Conservation (phyloP, 2,329 filamentous ascomycete species). For the Zasmidium citrigriseum region DNA sequence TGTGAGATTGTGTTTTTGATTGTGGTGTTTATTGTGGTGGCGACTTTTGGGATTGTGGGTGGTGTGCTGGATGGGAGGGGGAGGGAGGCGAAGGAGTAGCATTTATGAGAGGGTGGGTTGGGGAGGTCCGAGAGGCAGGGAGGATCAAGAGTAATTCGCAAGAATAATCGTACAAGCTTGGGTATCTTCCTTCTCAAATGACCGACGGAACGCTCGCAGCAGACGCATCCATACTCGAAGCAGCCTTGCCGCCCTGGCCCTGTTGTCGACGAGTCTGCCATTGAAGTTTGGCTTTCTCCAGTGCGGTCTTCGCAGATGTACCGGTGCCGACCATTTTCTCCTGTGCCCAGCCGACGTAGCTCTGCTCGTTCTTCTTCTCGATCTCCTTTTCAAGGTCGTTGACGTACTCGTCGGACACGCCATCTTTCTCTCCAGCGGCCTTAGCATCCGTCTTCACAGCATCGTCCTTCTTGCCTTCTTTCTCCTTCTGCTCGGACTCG, state of each 20-base stretch:
- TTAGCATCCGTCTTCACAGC: conserved; percentile 6
- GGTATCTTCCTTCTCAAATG: neutral
- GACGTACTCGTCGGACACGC: conserved; percentile 35
- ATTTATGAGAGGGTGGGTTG: neutral
- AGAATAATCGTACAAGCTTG: neutral
- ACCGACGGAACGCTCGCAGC: neutral
- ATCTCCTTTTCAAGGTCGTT: conserved; percentile 9
- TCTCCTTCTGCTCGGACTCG: conserved; percentile 29
- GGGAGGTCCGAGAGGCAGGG: neutral
- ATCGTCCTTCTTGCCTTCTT: conserved; percentile 11
- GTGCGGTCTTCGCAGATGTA: conserved; percentile 24
- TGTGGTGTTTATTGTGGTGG: neutral
- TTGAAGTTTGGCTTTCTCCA: conserved; percentile 21
- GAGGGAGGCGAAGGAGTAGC: neutral
- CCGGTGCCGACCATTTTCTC: conserved; percentile 41
- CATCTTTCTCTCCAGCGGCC: conserved; percentile 36
- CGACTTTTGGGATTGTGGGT: conserved; percentile 2
- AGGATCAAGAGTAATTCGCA: neutral
- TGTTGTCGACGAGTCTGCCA: conserved; percentile 6
- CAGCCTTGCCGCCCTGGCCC: neutral
- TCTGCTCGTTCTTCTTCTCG: conserved; percentile 36
- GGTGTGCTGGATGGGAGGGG: neutral
- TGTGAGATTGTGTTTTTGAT: neutral
- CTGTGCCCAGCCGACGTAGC: conserved; percentile 44
- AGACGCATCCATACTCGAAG: neutral